phyloP scores from a whole-genome alignment of 2,329 filamentous ascomycete species.

The Truncatella angustata region DNA sequence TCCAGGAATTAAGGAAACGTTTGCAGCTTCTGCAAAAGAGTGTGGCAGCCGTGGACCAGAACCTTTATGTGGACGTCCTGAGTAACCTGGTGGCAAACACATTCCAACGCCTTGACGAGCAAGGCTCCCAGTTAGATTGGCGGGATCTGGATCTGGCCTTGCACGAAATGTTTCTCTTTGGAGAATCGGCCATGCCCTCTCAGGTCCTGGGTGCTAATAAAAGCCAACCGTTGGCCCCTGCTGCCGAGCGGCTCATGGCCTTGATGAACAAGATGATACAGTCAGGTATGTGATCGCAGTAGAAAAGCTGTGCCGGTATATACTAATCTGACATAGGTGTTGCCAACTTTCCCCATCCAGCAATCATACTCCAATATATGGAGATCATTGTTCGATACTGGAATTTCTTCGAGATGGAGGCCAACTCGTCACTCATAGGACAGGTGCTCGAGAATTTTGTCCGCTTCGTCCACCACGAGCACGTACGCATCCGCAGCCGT shows the following conservation, averaged over 20 bases:
- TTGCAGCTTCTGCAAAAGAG: constrained; percentile 90
- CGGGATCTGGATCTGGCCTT: constrained; percentile 90
- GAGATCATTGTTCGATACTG: constrained; percentile 96
- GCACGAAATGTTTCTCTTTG: constrained; percentile 94
- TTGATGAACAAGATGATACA: constrained; percentile 98
- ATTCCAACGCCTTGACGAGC: constrained; percentile 75
- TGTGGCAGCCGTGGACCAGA: constrained; percentile 84
- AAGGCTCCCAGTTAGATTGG: constrained; percentile 80
- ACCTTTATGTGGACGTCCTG: constrained; percentile 82
- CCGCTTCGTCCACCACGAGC: constrained; percentile 80
- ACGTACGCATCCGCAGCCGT: constrained; percentile 81
- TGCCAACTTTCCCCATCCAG: constrained; percentile 81
- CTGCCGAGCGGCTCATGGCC: constrained; percentile 76
- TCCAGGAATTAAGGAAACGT: constrained; percentile 88
- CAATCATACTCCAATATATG: constrained; percentile 95
- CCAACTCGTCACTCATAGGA: constrained; percentile 67
- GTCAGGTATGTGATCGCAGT: constrained; percentile 64
- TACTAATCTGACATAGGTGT: constrained; percentile 56
- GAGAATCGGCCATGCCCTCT: constrained; percentile 76
- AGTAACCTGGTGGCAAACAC: constrained; percentile 86
- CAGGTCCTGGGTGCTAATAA: constrained; percentile 85
- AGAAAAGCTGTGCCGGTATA: constrained; percentile 21
- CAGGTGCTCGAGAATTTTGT: constrained; percentile 91
- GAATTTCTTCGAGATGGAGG: constrained; percentile 83
- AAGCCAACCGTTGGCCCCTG: constrained; percentile 68